Evolutionary conservation across 202 grass and related monocot genomes (phyloP).

Genomic region (Panicum virgatum): DNA sequence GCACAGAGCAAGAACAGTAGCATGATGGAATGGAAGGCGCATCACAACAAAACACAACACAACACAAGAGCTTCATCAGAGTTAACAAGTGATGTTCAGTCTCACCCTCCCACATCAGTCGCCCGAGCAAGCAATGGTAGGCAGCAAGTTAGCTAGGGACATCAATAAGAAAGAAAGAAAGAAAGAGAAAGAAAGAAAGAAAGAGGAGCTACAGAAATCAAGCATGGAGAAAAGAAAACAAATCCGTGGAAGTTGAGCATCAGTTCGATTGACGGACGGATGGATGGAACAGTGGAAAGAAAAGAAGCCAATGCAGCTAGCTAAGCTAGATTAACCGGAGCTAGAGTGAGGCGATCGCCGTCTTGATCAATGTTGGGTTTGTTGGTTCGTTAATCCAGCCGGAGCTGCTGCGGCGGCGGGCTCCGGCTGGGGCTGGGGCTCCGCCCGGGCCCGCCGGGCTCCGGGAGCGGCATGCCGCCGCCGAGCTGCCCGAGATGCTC

Average conservation of each 20-base stretch:
- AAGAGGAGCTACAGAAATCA: neutral
- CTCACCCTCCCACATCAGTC: constrained; percentile 29
- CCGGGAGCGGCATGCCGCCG: neutral
- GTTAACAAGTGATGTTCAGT: neutral
- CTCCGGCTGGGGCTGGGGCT: constrained; percentile 33
- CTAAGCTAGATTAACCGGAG: constrained; percentile 38
- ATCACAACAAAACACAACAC: neutral
- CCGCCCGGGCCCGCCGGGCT: neutral
- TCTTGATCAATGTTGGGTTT: constrained; percentile 23
- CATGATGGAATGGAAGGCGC: neutral
- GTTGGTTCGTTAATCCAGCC: constrained; percentile 39
- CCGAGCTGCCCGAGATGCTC: constrained; percentile 13
- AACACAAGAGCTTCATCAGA: neutral
- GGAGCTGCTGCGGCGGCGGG: constrained; percentile 42
- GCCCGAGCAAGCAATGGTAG: neutral
- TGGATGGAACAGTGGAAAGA: constrained; percentile 38
- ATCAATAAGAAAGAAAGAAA: neutral
- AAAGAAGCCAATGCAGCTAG: constrained; percentile 34
- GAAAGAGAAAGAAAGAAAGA: too few relatives aligned
- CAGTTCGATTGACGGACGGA: constrained; percentile 1
- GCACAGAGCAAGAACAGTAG: neutral
- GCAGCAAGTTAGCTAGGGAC: neutral
- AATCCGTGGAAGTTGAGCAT: constrained; percentile 30
- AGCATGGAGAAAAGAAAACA: neutral
- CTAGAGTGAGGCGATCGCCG: neutral